Conservation (phyloP, 768 basidiomycete genomes). For the Xanthoconium stramineum region DNA sequence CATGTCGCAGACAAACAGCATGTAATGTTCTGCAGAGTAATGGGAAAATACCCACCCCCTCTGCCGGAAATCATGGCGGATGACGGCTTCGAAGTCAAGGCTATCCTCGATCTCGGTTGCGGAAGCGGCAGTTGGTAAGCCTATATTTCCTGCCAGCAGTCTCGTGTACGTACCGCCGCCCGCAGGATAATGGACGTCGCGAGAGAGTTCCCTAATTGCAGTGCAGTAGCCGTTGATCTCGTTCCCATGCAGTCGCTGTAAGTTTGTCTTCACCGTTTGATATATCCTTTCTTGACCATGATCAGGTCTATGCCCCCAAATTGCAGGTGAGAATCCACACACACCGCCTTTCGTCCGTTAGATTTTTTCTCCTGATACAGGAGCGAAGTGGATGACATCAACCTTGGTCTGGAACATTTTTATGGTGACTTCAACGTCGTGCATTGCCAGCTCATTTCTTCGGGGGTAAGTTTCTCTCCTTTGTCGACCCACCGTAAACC, state of each 20-base stretch:
- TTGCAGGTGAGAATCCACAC: slow-evolving; percentile 47
- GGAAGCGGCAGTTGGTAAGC: slow-evolving; percentile 74
- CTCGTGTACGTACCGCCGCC: slow-evolving; percentile 7
- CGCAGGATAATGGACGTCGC: slow-evolving; percentile 74
- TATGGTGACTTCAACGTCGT: slow-evolving; percentile 76
- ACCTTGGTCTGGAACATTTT: slow-evolving; percentile 79
- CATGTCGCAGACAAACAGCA: slow-evolving; percentile 60
- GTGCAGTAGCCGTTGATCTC: slow-evolving; percentile 72
- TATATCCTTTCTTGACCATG: slow-evolving; percentile 16
- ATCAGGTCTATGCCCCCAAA: slow-evolving; percentile 65
- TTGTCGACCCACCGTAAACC: slow-evolving; percentile 12
- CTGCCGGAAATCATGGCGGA: slow-evolving; percentile 59
- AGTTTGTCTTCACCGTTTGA: slow-evolving; percentile 28
- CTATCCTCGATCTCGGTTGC: slow-evolving; percentile 72
- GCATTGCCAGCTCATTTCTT: slow-evolving; percentile 66
- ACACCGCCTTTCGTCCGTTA: neutral
- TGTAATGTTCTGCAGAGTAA: slow-evolving; percentile 54
- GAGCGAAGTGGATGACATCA: slow-evolving; percentile 83
- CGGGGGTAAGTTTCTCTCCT: slow-evolving; percentile 56
- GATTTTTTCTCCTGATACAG: slow-evolving; percentile 34
- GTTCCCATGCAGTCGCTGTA: slow-evolving; percentile 75
- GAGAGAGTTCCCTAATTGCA: slow-evolving; percentile 65
- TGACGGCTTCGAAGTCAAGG: slow-evolving; percentile 56
- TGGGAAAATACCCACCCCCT: slow-evolving; percentile 66
- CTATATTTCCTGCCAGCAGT: neutral